phyloP scores from a whole-genome alignment of 306 rosid genomes.

The Vigna nakashimae region DNA sequence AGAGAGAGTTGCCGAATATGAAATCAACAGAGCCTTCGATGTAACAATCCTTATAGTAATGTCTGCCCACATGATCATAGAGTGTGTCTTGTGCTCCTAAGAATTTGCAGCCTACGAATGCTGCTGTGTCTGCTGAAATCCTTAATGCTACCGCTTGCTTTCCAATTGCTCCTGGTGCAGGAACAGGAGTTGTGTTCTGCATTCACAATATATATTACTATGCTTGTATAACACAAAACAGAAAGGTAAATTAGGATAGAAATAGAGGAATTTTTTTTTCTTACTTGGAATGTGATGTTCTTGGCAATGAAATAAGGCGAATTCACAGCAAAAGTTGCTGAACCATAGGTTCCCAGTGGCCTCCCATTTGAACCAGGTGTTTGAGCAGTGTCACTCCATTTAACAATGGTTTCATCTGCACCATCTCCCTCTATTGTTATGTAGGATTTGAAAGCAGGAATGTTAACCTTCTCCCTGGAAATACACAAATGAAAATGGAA shows the following conservation, averaged over 20 bases:
- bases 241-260: background rate
- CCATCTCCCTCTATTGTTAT: conserved; percentile 94
- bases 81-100: conserved; percentile 96
- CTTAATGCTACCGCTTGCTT: conserved; percentile 93
- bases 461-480: conserved; percentile 87
- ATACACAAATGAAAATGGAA: background rate
- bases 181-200: conserved; percentile 88
- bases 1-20: conserved; percentile 94
- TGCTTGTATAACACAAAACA: background rate
- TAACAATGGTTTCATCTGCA: conserved; percentile 85
- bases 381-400: conserved; percentile 99
- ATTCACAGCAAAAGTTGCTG: conserved; percentile 93
- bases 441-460: conserved; percentile 81
- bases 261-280: background rate
- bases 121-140: conserved; percentile 92
- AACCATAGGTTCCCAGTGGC: conserved; percentile 81
- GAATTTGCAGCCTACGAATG: conserved; percentile 77
- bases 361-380: conserved; percentile 74
- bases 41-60: conserved; percentile 92
- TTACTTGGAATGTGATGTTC: conserved; percentile 91
- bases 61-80: conserved; percentile 90
- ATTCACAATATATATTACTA: conserved; percentile 24
- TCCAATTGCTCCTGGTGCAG: conserved; percentile 84
- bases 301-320: conserved; percentile 93
- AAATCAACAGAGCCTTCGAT: conserved; percentile 99